Percentiles rank a stretch among this genome's conserved stretches.
Evolutionary conservation across 306 rosid species (phyloP).

Genomic region (Lathyrus tuberosus): DNA sequence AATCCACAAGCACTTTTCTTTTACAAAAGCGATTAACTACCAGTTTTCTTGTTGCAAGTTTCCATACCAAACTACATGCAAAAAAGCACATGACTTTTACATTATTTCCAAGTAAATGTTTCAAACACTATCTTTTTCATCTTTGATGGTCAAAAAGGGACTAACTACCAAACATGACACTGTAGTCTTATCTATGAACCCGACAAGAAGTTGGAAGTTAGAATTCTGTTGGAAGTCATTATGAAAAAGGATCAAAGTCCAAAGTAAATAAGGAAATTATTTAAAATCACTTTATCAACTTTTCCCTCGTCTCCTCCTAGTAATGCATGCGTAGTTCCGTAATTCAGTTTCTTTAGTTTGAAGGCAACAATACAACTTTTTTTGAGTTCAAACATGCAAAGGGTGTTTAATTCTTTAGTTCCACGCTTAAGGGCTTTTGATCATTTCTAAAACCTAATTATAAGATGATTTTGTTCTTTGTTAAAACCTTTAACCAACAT

Average conservation of each 20-base stretch:
- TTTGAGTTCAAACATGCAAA: constrained; percentile 25
- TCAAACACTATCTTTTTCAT: neutral
- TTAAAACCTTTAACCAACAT: neutral
- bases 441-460: constrained; percentile 40
- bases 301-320: constrained; percentile 29
- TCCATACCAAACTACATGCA: constrained; percentile 11
- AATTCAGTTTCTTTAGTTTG: constrained; percentile 43
- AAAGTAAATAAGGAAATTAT: constrained; percentile 10
- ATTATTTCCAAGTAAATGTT: neutral
- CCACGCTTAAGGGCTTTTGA: constrained; percentile 51
- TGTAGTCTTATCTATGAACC: constrained; percentile 39
- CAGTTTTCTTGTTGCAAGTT: neutral
- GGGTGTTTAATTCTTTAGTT: constrained; percentile 27
- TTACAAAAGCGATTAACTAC: neutral
- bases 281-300: constrained; percentile 31
- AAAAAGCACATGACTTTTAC: constrained; percentile 27
- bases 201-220: constrained; percentile 60
- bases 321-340: constrained; percentile 49
- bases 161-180: constrained; percentile 29
- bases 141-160: constrained; percentile 45
- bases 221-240: constrained; percentile 55
- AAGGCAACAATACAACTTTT: constrained; percentile 38
- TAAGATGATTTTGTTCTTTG: neutral
- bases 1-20: neutral
- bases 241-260: constrained; percentile 41